Percentiles rank a stretch among this genome's conserved stretches.
phyloP scores from a whole-genome alignment of 176 grass and related monocot species.

The Alloteropsis semialata region DNA sequence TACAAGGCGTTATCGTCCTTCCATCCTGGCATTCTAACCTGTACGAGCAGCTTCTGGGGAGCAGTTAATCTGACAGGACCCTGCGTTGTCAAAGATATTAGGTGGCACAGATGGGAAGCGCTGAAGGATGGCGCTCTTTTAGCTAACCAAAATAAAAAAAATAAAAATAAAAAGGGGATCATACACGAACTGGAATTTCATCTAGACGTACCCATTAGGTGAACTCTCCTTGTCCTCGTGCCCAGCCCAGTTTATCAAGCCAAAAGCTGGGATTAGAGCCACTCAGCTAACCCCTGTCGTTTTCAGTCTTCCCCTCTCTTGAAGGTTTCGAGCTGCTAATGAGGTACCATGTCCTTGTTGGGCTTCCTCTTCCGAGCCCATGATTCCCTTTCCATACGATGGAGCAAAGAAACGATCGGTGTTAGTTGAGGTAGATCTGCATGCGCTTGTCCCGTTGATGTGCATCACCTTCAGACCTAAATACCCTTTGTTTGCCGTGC shows the following conservation, averaged over 20 bases:
- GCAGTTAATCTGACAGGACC: neutral
- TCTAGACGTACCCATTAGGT: constrained; percentile 35
- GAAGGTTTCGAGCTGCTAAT: constrained; percentile 43
- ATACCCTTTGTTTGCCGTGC: neutral
- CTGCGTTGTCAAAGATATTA: constrained; percentile 27
- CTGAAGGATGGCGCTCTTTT: constrained; percentile 3
- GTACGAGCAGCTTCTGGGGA: neutral
- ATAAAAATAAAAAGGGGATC: neutral
- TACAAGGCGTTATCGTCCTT: neutral
- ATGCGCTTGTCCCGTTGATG: constrained; percentile 24
- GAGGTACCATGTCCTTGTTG: constrained; percentile 30
- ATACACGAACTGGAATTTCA: neutral
- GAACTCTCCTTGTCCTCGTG: constrained; percentile 30
- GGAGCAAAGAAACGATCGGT: neutral
- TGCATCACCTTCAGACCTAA: neutral
- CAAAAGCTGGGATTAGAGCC: constrained; percentile 43
- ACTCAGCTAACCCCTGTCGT: constrained; percentile 51
- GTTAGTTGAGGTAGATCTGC: constrained; percentile 28
- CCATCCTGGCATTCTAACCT: constrained; percentile 5
- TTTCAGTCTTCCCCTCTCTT: constrained; percentile 29
- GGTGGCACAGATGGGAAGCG: constrained; percentile 23
- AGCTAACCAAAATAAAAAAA: constrained; percentile 17
- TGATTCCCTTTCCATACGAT: constrained; percentile 13
- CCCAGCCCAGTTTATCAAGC: constrained; percentile 1
- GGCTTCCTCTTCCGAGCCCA: neutral